Percentiles rank a stretch among this genome's conserved stretches.
These are phyloP conservation scores for Quercus berberidifolia DNA, from an alignment of 306 rosid species.

Conservation along the genomic window DNA sequence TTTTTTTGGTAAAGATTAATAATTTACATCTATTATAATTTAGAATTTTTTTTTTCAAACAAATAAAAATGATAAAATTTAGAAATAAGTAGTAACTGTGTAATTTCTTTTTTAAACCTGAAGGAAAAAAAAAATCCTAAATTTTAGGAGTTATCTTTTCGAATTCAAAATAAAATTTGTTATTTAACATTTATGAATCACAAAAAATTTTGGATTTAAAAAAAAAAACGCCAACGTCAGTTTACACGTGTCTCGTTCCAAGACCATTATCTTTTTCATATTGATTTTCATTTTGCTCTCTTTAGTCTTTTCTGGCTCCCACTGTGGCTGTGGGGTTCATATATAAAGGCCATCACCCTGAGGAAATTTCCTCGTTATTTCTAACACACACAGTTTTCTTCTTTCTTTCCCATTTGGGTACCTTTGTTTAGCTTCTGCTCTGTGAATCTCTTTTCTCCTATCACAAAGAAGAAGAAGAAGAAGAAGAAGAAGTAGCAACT, in stretches of 20 bases:
- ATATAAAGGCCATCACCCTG: not conserved
- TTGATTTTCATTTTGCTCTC: not conserved
- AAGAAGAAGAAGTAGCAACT: not conserved
- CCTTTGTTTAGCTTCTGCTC: not conserved
- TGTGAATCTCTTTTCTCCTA: not conserved
- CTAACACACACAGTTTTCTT: not conserved
- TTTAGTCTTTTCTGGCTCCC: not conserved
- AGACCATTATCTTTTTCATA: too few relatives aligned
- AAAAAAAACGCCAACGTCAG: too few relatives aligned
- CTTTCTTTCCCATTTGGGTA: not conserved
- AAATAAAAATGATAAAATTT: too few relatives aligned
- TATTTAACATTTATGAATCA: too few relatives aligned
- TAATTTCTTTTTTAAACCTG: too few relatives aligned
- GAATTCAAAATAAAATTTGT: too few relatives aligned
- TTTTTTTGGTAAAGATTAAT: fast-evolving
- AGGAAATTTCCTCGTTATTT: not conserved
- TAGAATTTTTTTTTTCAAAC: too few relatives aligned
- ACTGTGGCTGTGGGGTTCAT: not conserved
- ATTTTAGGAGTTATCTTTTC: too few relatives aligned
- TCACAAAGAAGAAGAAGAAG: not conserved
- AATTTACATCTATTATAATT: too few relatives aligned
- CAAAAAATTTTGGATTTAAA: too few relatives aligned
- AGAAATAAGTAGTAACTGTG: fast-evolving
- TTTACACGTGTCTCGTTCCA: too few relatives aligned
- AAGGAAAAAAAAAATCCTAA: too few relatives aligned